phyloP scores from a whole-genome alignment of 768 basidiomycete species.

The Paxillus involutus region DNA sequence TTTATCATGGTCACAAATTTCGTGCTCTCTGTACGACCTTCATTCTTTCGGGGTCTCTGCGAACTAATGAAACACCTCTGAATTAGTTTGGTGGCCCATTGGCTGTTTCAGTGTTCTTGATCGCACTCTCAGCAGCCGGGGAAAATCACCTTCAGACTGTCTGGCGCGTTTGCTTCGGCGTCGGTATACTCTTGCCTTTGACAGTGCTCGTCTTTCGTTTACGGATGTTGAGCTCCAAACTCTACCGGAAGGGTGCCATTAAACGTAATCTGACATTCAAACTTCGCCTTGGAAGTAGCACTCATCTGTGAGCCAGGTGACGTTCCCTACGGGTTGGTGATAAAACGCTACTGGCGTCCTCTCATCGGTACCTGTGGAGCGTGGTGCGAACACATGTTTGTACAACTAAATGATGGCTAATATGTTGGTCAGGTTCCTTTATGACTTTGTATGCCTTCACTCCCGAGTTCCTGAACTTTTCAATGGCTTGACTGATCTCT shows the following conservation, averaged over 20 bases:
- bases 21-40: conserved; percentile 52
- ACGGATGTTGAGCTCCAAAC: conserved; percentile 66
- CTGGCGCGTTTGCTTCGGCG: conserved; percentile 67
- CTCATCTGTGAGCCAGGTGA: conserved; percentile 33
- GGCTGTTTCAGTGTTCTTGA: conserved; percentile 64
- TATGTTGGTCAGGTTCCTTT: conserved; percentile 52
- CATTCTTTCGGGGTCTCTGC: background rate
- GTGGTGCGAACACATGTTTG: conserved; percentile 41
- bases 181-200: conserved; percentile 62
- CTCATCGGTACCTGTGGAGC: conserved; percentile 74
- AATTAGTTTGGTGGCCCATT: conserved; percentile 64
- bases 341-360: conserved; percentile 65
- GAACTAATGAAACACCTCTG: conserved; percentile 1
- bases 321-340: conserved; percentile 60
- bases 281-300: background rate
- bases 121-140: conserved; percentile 67
- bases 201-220: conserved; percentile 73
- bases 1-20: conserved; percentile 80
- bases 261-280: conserved; percentile 43
- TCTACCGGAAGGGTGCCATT: conserved; percentile 66
- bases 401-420: conserved; percentile 1
- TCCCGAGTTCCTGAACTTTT: background rate
- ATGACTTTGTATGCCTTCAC: conserved; percentile 52
- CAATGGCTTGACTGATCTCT: background rate
- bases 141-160: conserved; percentile 59